A percentile compares a stretch with the other conserved stretches of the same genome.
These are phyloP conservation scores for Basidioascus undulatus DNA, from an alignment of 768 basidiomycete genomes.

Conservation along the genomic window DNA sequence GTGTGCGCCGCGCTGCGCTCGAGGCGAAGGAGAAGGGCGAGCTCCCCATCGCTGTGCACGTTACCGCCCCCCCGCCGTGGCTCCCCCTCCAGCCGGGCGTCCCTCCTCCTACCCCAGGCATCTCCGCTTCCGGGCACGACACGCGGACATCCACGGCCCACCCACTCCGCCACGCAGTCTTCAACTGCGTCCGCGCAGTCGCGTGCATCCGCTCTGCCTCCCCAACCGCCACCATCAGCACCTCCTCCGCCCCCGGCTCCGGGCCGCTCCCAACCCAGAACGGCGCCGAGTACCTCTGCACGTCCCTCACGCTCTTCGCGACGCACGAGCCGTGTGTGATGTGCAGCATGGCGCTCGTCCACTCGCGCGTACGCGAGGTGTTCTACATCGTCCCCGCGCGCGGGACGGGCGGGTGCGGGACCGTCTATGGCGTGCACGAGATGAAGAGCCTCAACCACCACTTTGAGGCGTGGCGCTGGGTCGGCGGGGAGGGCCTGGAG, in stretches of 20 bases:
- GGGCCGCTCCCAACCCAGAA: conserved; percentile 19
- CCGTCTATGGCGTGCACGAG: conserved; percentile 45
- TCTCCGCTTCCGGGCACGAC: conserved; percentile 25
- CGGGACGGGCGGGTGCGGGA: conserved; percentile 62
- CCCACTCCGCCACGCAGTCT: conserved; percentile 61
- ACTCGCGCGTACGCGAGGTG: conserved; percentile 78
- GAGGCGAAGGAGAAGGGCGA: conserved; percentile 31
- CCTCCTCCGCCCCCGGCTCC: not conserved
- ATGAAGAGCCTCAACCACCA: conserved; percentile 77
- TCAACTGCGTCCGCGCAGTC: conserved; percentile 46
- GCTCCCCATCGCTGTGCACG: conserved; percentile 52
- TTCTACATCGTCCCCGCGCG: conserved; percentile 39
- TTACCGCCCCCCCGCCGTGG: conserved; percentile 16
- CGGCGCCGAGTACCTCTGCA: conserved; percentile 68
- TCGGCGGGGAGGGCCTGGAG: conserved; percentile 6
- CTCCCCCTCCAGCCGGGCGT: conserved; percentile 8
- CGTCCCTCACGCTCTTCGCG: conserved; percentile 55
- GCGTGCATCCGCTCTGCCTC: conserved; percentile 29
- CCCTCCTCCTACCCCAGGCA: not conserved
- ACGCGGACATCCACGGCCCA: conserved; percentile 41
- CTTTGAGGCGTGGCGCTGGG: conserved; percentile 48
- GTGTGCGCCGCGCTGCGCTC: conserved; percentile 27
- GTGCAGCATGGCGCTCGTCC: conserved; percentile 89
- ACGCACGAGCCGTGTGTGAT: conserved; percentile 95
- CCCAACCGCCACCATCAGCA: not conserved